Conservation (phyloP, 2,329 filamentous ascomycete species). For the Colletotrichum karsti region DNA sequence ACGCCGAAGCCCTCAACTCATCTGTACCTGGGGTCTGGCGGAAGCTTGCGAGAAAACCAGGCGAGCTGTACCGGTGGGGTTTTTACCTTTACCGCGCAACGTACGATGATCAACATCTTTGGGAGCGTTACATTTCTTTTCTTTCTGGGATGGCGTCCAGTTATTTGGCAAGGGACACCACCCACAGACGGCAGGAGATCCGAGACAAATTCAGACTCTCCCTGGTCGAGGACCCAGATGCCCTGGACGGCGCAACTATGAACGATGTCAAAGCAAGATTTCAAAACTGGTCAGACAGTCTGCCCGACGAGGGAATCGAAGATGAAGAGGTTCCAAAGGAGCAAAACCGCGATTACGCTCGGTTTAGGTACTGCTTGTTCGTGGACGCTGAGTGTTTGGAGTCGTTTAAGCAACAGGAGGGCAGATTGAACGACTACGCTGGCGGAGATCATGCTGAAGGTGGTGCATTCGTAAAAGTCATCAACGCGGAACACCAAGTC, state of each 20-base stretch:
- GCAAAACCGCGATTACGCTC: background rate
- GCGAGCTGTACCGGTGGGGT: conserved; percentile 1
- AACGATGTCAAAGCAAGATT: background rate
- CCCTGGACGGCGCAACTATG: background rate
- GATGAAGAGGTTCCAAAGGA: background rate
- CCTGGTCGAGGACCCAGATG: background rate
- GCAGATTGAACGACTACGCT: too few relatives aligned
- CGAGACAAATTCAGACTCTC: background rate
- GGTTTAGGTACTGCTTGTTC: background rate
- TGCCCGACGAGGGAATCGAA: background rate
- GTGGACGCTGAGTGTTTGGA: background rate
- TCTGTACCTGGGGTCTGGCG: too few relatives aligned
- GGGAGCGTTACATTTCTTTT: background rate
- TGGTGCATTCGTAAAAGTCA: background rate
- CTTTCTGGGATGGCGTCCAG: background rate
- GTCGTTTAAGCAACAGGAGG: too few relatives aligned
- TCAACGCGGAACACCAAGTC: background rate
- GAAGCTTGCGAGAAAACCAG: too few relatives aligned
- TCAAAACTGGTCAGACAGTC: background rate
- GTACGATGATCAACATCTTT: background rate
- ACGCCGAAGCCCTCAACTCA: too few relatives aligned
- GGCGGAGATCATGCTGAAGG: background rate
- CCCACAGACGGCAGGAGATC: background rate
- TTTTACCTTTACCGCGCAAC: background rate
- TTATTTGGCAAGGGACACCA: background rate